These are phyloP conservation scores for Pezicula neosporulosa DNA, from an alignment of 2,329 filamentous ascomycete species.

Conservation along the genomic window DNA sequence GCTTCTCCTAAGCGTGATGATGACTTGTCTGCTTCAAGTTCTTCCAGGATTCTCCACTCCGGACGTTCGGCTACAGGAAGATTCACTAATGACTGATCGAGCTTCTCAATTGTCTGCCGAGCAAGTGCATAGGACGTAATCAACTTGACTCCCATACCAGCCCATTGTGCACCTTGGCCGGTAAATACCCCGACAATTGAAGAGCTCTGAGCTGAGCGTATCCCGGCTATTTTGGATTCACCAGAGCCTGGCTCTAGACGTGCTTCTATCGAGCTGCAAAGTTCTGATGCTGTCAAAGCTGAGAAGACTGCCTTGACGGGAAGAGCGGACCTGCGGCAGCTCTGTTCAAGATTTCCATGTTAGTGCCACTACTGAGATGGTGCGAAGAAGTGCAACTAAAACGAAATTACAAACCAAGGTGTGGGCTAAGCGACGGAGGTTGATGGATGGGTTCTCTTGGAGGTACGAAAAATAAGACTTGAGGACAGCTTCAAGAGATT, in stretches of 20 bases:
- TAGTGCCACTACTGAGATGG: not conserved
- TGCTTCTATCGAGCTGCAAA: not conserved
- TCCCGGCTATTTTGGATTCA: not conserved
- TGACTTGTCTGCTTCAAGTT: slow-evolving; percentile 21
- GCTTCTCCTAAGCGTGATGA: slow-evolving; percentile 3
- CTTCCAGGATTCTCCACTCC: not conserved
- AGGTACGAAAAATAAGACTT: not conserved
- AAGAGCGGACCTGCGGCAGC: not conserved
- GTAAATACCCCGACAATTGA: slow-evolving; percentile 4
- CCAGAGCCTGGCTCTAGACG: not conserved
- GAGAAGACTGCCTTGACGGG: not conserved
- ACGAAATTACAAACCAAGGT: not conserved
- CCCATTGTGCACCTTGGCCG: slow-evolving; percentile 11
- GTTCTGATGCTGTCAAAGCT: not conserved
- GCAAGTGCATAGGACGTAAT: not conserved
- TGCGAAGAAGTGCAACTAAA: not conserved
- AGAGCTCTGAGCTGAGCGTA: not conserved
- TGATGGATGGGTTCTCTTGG: not conserved
- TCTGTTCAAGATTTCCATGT: not conserved
- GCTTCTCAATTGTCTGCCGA: not conserved
- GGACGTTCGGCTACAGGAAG: not conserved
- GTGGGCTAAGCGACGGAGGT: not conserved
- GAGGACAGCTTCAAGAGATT: not conserved
- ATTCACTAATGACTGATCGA: not conserved
- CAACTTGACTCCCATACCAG: slow-evolving; percentile 6